Evolutionary conservation across 2,329 filamentous ascomycete species (phyloP), one percentile per base, ranked within the genome.

Genomic region (Ophiostoma triangulosporum): DNA sequence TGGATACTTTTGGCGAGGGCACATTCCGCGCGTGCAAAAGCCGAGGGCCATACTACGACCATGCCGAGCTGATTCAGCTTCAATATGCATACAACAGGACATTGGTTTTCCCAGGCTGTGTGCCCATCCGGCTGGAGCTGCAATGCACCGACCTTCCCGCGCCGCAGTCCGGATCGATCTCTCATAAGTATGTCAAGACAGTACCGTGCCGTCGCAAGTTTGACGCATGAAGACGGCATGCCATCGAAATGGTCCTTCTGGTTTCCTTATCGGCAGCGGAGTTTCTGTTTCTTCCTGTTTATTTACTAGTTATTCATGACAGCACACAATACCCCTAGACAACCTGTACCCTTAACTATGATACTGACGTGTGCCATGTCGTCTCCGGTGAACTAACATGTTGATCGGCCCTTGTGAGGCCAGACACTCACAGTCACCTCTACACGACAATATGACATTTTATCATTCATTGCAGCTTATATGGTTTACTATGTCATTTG

Each of bases 1-100:
- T 27, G 20, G 46, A 32, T n/a, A 22, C 11, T 4, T 11, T 15
- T 12, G 38, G 50, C 15, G 14, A 29, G 12, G 59, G 67, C 7
- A 66, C 63, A 0, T 75, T 65, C 54, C 61, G 70, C 12, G 72
- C 70, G 12, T 77, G 75, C 60, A 64, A 69, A 48, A 66, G 68
- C 36, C 62, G 57, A 3, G 57, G 74, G 3, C 58, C 64, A 1
- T 76, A 73, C 62, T 74, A 74, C 58, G n/a, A 24, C 27, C 56
- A 60, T 24, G 27, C 26, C 26, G 24, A 27, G 15, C 17, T 35
- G 32, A 63, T 68, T 52, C 62, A 68, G 26, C 62, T 75, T 53
- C 67, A 69, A 57, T 69, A 68, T 40, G 63, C 65, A 24, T 65
- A 66, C 56, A 58, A 57, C 46, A 53, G 59, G 4, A 58, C 70